A percentile compares a stretch with the other conserved stretches of the same genome.
These are phyloP conservation scores for Tothia fuscella DNA, from an alignment of 2,329 filamentous ascomycete species.

Conservation along the genomic window DNA sequence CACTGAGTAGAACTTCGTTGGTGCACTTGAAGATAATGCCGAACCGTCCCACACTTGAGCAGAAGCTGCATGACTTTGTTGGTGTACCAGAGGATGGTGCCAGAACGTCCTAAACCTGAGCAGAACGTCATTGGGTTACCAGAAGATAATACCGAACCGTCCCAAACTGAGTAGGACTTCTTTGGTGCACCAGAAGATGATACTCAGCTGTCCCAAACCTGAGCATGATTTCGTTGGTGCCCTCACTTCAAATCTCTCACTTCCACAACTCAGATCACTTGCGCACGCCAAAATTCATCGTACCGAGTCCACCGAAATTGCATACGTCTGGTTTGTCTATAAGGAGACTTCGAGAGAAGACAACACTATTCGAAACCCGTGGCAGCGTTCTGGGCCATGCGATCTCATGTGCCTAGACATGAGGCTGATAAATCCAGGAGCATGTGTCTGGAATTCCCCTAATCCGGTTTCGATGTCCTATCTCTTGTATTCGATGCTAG, in stretches of 20 bases:
- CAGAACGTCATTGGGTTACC: too few relatives aligned
- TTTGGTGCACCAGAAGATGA: too few relatives aligned
- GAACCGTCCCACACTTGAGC: too few relatives aligned
- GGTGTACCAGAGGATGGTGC: too few relatives aligned
- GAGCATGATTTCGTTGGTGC: too few relatives aligned
- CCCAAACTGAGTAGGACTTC: too few relatives aligned
- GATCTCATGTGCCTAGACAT: slow-evolving; percentile 67
- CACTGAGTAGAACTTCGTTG: too few relatives aligned
- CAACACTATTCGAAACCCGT: slow-evolving; percentile 66
- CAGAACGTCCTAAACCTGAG: too few relatives aligned
- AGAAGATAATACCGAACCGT: too few relatives aligned
- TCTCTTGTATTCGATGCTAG: slow-evolving; percentile 45
- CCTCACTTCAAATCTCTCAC: slow-evolving; percentile 63
- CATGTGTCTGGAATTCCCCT: slow-evolving; percentile 78
- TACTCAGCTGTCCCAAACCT: too few relatives aligned
- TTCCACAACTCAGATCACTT: slow-evolving; percentile 55
- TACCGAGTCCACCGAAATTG: slow-evolving; percentile 74
- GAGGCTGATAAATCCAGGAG: slow-evolving; percentile 81
- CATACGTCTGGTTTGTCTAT: slow-evolving; percentile 86
- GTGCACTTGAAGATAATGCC: too few relatives aligned
- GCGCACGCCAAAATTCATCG: slow-evolving; percentile 86
- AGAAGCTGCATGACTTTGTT: too few relatives aligned
- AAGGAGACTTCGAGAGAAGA: slow-evolving; percentile 60
- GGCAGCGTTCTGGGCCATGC: slow-evolving; percentile 80
- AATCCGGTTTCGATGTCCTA: slow-evolving; percentile 88